Percentiles rank a stretch among this genome's conserved stretches.
Conservation (phyloP, 2,329 filamentous ascomycete genomes). For the Leptographium wingfieldii region DNA sequence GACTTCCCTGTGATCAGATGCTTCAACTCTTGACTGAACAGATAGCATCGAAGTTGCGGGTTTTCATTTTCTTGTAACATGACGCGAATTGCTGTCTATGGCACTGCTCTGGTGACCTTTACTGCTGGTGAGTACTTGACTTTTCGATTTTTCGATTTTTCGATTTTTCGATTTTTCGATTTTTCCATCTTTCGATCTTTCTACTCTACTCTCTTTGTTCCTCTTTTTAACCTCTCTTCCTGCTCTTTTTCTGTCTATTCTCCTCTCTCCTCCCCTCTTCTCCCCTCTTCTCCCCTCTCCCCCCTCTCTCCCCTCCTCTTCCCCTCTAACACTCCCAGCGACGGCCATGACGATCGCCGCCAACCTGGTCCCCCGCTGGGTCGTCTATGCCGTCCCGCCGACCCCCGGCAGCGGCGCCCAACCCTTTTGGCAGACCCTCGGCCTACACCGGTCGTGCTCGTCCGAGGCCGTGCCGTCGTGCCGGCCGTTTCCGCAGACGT, state of each 20-base stretch:
- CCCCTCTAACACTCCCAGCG: conserved; percentile 30
- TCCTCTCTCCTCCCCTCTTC: not conserved
- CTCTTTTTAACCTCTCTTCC: not conserved
- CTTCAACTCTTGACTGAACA: no score
- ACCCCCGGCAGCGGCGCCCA: conserved; percentile 30
- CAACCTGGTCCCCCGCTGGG: conserved; percentile 59
- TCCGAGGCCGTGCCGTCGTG: conserved; percentile 51
- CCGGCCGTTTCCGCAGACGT: conserved; percentile 52
- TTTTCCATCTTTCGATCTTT: not conserved
- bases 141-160: not conserved
- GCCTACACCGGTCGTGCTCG: conserved; percentile 72
- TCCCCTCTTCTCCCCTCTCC: not conserved
- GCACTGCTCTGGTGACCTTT: conserved; percentile 28
- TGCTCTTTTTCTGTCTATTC: not conserved
- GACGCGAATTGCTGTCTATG: conserved; percentile 32
- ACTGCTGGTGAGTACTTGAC: conserved; percentile 24
- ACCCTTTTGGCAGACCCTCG: conserved; percentile 48
- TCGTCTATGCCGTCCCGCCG: conserved; percentile 42
- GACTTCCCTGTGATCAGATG: not conserved
- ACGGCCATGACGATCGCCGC: conserved; percentile 59
- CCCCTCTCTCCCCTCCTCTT: not conserved
- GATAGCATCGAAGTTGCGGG: no score
- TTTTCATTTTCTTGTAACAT: conserved; percentile 15
- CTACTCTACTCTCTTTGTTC: not conserved
- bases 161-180: not conserved